A percentile compares a stretch with the other conserved stretches of the same genome.
Evolutionary conservation across 2,329 filamentous ascomycete genomes (phyloP).

Genomic region (Didymellaceae sp.): DNA sequence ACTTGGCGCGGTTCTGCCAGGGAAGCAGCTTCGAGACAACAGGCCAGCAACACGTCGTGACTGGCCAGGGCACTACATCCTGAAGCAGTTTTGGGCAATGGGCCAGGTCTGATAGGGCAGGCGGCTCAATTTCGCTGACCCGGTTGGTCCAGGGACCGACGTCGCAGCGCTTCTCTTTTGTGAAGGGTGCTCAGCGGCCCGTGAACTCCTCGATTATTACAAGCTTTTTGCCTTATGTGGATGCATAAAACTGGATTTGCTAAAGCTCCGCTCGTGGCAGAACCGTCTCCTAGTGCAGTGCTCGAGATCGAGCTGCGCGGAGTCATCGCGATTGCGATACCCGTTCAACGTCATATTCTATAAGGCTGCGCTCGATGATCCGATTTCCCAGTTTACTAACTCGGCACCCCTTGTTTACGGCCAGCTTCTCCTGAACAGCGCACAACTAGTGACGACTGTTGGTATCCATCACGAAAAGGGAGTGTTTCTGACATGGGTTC

Average conservation of each 20-base stretch:
- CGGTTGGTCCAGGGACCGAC: constrained; percentile 40
- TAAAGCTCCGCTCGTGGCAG: constrained; percentile 31
- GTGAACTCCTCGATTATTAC: constrained; percentile 37
- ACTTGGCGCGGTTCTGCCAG: constrained; percentile 38
- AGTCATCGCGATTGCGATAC: constrained; percentile 38
- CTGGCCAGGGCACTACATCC: constrained; percentile 29
- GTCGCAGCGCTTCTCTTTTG: constrained; percentile 31
- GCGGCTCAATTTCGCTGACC: constrained; percentile 37
- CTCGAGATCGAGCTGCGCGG: constrained; percentile 38
- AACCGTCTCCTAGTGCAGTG: constrained; percentile 31
- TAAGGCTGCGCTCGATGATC: constrained; percentile 25
- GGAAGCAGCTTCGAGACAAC: constrained; percentile 35
- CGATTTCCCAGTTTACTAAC: constrained; percentile 33
- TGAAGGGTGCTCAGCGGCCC: constrained; percentile 36
- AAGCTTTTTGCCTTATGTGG: constrained; percentile 35
- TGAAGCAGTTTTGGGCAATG: constrained; percentile 23
- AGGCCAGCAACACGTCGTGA: constrained; percentile 20
- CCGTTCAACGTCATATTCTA: constrained; percentile 42
- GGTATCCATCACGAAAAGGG: constrained; percentile 17
- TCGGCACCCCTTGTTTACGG: constrained; percentile 16
- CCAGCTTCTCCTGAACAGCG: constrained; percentile 14
- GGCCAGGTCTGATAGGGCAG: constrained; percentile 33
- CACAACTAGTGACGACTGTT: constrained; percentile 6
- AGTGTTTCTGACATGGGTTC: constrained; percentile 28
- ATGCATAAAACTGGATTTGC: constrained; percentile 41